Percentiles rank a stretch among this genome's conserved stretches.
Conservation (phyloP, 73 alveolate species). For the Blepharisma japonicum region DNA sequence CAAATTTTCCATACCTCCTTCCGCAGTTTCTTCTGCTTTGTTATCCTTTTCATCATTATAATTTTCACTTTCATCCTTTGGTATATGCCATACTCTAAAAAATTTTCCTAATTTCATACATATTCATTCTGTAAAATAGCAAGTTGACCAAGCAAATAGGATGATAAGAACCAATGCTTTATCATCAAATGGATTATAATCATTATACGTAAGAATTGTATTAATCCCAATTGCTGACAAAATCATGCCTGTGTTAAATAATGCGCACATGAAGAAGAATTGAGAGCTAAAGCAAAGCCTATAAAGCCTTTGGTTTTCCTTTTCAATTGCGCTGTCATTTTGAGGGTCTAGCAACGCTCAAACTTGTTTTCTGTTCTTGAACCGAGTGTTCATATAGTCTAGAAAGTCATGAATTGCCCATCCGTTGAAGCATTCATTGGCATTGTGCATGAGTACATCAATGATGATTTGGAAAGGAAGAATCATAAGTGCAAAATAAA, state of each 20-base stretch:
- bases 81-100: constrained; percentile 66
- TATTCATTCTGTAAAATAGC: constrained; percentile 40
- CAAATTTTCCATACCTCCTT: constrained; percentile 23
- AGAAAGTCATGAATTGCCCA: constrained; percentile 78
- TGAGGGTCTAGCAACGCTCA: constrained; percentile 77
- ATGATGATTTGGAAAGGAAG: constrained; percentile 73
- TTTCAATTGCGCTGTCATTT: constrained; percentile 55
- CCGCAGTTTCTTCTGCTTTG: background rate
- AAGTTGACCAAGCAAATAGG: constrained; percentile 42
- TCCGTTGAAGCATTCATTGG: constrained; percentile 61
- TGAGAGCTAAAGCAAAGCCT: constrained; percentile 83
- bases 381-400: constrained; percentile 69
- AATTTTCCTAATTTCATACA: constrained; percentile 48
- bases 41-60: constrained; percentile 18
- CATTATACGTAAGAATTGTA: constrained; percentile 56
- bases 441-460: constrained; percentile 75
- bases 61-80: constrained; percentile 33
- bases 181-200: constrained; percentile 76
- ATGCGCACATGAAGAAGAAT: constrained; percentile 68
- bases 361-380: constrained; percentile 61
- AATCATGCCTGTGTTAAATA: constrained; percentile 67
- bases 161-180: constrained; percentile 62
- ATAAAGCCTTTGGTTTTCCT: constrained; percentile 47
- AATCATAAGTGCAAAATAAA: constrained; percentile 69
- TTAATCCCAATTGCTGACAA: constrained; percentile 62